These are phyloP conservation scores for Mycena leptocephala DNA, from an alignment of 768 basidiomycete genomes.

Conservation along the genomic window DNA sequence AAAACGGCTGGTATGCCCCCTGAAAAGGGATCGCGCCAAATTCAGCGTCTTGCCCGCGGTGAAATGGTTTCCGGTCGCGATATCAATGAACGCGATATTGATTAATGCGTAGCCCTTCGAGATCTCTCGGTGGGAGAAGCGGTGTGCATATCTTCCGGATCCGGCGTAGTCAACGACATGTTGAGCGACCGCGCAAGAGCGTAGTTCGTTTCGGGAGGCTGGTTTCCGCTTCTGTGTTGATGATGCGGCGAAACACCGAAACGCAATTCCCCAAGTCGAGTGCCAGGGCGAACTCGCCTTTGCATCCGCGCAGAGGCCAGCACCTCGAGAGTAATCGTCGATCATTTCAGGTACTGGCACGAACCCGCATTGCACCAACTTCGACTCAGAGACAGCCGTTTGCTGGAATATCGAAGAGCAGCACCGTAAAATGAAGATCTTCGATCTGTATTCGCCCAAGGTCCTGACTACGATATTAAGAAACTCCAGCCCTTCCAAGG, in stretches of 20 bases:
- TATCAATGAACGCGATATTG: constrained; percentile 7
- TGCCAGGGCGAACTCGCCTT: background rate
- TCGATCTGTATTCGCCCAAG: background rate
- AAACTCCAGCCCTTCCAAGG: background rate
- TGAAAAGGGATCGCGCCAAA: background rate
- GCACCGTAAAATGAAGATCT: no score
- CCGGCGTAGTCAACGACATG: background rate
- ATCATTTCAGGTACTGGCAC: background rate
- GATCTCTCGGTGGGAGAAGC: constrained; percentile 6
- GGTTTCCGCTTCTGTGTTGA: constrained; percentile 8
- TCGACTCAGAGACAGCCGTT: background rate
- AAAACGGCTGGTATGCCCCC: background rate
- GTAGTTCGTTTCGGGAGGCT: background rate
- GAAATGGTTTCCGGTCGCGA: background rate
- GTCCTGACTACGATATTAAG: background rate
- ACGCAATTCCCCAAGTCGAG: background rate
- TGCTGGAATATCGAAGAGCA: background rate
- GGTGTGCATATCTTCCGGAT: background rate
- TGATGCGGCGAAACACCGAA: background rate
- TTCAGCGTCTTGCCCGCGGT: background rate
- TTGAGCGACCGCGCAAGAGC: background rate
- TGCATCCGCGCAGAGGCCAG: background rate
- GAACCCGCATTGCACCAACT: background rate
- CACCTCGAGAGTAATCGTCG: background rate
- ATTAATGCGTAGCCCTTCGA: constrained; percentile 1